These are phyloP conservation scores for Pichia heedii DNA, from an alignment of 805 yeast genomes.

Conservation along the genomic window DNA sequence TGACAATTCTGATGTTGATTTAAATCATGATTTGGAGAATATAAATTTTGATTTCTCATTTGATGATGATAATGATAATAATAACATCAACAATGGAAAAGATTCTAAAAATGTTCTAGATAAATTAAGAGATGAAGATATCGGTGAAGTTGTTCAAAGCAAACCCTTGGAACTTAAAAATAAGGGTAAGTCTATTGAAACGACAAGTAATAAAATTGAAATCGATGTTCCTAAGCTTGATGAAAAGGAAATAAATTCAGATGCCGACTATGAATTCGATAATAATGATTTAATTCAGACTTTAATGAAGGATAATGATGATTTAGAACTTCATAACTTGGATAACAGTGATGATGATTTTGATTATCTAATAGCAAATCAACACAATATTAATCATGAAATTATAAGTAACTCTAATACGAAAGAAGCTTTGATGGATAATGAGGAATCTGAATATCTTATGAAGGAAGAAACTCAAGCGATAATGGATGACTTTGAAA, in stretches of 20 bases:
- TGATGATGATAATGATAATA: slow-evolving; percentile 27
- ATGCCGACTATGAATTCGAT: slow-evolving; percentile 56
- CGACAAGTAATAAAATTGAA: slow-evolving; percentile 15
- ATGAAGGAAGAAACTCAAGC: slow-evolving; percentile 36
- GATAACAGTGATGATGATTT: slow-evolving; percentile 34
- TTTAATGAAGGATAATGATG: slow-evolving; percentile 31
- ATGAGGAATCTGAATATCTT: slow-evolving; percentile 26
- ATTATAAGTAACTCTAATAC: slow-evolving; percentile 4
- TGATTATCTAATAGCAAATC: slow-evolving; percentile 13
- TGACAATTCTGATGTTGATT: slow-evolving; percentile 2
- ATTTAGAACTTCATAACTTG: slow-evolving; percentile 26
- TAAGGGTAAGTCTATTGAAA: not conserved
- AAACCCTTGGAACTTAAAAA: slow-evolving; percentile 15
- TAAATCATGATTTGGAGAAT: slow-evolving; percentile 17
- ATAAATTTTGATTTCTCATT: slow-evolving; percentile 15
- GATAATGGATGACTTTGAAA: slow-evolving; percentile 31
- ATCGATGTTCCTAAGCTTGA: slow-evolving; percentile 44
- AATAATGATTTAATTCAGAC: slow-evolving; percentile 37
- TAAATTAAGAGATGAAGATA: slow-evolving; percentile 41
- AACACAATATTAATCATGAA: slow-evolving; percentile 6
- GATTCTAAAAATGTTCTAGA: slow-evolving; percentile 3
- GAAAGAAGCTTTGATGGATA: slow-evolving; percentile 7
- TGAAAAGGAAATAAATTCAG: slow-evolving; percentile 39
- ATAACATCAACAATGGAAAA: slow-evolving; percentile 3
- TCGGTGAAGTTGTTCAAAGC: slow-evolving; percentile 44